Evolutionary conservation across 106 monocot genomes (phyloP).

Genomic region (Chionographis japonica): DNA sequence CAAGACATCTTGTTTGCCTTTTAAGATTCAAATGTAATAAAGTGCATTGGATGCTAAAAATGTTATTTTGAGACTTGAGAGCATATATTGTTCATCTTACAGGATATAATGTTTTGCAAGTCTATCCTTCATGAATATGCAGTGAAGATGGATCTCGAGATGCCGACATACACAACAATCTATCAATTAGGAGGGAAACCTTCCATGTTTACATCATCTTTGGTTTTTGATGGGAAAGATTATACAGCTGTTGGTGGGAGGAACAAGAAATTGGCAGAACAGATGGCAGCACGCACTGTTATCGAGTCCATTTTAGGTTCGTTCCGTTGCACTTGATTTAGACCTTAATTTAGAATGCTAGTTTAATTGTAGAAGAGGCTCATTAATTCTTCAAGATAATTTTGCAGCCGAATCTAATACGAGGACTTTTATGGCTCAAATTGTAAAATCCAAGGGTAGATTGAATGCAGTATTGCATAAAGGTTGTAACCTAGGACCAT

Average conservation of each 20-base stretch:
- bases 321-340: slow-evolving; percentile 5
- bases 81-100: background rate
- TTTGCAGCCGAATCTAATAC: slow-evolving; percentile 33
- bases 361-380: background rate
- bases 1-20: too few species aligned
- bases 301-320: slow-evolving; percentile 61
- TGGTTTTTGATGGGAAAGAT: slow-evolving; percentile 37
- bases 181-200: slow-evolving; percentile 7
- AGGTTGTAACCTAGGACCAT: background rate
- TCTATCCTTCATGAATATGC: slow-evolving; percentile 64
- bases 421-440: slow-evolving; percentile 24
- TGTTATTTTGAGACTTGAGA: too few species aligned
- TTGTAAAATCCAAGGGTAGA: slow-evolving; percentile 38
- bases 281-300: slow-evolving; percentile 47
- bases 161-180: slow-evolving; percentile 33
- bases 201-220: slow-evolving; percentile 31
- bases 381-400: background rate
- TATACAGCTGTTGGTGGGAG: slow-evolving; percentile 32
- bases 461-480: slow-evolving; percentile 5
- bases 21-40: too few species aligned
- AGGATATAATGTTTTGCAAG: slow-evolving; percentile 58
- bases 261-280: slow-evolving; percentile 70
- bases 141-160: slow-evolving; percentile 23
- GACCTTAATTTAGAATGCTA: background rate
- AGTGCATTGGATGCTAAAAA: too few species aligned